Base-by-base conservation (phyloP, 1,284 basidiomycete genomes). In the Omphalotus olearius region DNA sequence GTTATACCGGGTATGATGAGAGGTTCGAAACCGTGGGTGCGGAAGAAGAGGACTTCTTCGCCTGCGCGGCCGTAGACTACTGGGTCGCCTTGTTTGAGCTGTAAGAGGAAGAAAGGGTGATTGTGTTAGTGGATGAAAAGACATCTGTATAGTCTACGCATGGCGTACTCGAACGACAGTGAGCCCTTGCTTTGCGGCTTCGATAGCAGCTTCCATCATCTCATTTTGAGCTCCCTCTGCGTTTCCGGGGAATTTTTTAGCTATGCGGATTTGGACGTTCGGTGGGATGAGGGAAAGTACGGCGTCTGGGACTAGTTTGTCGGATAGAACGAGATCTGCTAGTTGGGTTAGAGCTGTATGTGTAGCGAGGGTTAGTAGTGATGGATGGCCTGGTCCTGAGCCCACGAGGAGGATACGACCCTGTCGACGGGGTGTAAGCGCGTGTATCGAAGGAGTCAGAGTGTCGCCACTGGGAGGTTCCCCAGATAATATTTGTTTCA, bases 1-100 rank as follows among this genome's bases (percentile, higher is more conserved):
- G 80, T 86, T 30, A 99, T 85, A 1, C 96, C 96, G 0, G 96
- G 96, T 2, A 98, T 78, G 51, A 98, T 82, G 40, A 91, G 73
- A 1, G 87, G 82, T 57, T 93, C 86, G 64, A 30, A 16, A 14
- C 14, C 10, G 17, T 23, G 26, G 13, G 14, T 11, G 46, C 16
- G 25, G 47, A 20, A 23, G 39, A 17, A 92, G 16, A 98, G 75
- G 1, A 98, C 83, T 68, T 99, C 96, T 66, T 98, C 96, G 10
- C 94, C 94, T 0, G 90, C 91, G 18, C 96, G 83, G 2, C 93
- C 96, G 64, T 97, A 99, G 0, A 99, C 83, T 26, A 91, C 89
- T 1, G 96, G 96, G 66, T 98, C 96, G 25, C 96, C 96, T 75
- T 98, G 96, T 71, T 99, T 98, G 13, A 99, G 78, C 80, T 90